Conservation (phyloP, 208 protist species). For the Naegleria gruberi region DNA sequence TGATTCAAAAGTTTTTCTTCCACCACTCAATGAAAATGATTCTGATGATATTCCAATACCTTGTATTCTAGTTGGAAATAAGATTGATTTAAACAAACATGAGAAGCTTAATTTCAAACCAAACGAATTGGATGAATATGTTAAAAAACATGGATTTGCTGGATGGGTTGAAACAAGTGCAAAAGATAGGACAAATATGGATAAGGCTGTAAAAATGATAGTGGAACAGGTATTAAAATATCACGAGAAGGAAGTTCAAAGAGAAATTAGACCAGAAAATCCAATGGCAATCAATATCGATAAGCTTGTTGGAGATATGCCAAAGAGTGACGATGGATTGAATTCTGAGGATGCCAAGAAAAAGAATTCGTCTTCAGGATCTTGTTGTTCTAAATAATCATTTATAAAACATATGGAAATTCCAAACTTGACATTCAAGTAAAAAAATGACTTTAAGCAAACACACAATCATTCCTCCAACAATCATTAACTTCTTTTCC, state of each 20-base stretch:
- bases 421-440: too few relatives aligned
- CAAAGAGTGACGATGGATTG: neutral
- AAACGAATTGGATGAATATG: slow-evolving; percentile 43
- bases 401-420: too few relatives aligned
- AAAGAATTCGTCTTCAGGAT: neutral
- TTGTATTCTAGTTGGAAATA: neutral
- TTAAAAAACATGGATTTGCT: slow-evolving; percentile 39
- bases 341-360: neutral
- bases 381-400: too few relatives aligned
- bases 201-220: slow-evolving; percentile 35
- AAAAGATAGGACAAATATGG: slow-evolving; percentile 46
- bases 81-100: neutral
- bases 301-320: neutral
- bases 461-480: neutral
- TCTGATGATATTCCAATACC: neutral
- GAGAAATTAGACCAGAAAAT: neutral
- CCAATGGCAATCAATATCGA: neutral
- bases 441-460: neutral
- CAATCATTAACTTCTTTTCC: neutral
- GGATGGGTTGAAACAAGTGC: slow-evolving; percentile 46
- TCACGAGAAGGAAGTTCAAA: neutral
- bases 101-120: neutral
- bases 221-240: slow-evolving; percentile 44
- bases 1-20: slow-evolving; percentile 43
- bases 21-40: neutral